Percentiles rank a stretch among this genome's conserved stretches.
Conservation (phyloP, 371 early-diverging fungal genomes). For the Enterocytospora artemiae region DNA sequence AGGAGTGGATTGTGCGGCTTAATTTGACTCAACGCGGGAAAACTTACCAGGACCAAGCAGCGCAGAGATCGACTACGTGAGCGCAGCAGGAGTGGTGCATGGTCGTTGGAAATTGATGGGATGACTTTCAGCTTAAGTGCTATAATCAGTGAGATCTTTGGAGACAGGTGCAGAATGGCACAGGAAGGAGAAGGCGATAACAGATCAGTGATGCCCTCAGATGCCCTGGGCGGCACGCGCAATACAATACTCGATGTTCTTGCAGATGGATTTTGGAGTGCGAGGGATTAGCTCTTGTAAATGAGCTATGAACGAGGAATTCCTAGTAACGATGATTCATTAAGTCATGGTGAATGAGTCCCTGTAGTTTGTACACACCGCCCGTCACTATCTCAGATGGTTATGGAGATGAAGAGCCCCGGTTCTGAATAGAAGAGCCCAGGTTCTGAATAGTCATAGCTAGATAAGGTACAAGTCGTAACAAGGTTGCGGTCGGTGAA, state of each 20-base stretch:
- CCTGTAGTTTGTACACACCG: constrained; percentile 58
- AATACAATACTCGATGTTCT: constrained; percentile 64
- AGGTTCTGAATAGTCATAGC: constrained; percentile 61
- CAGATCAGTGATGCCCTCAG: constrained; percentile 67
- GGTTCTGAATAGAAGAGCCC: no score
- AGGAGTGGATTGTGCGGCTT: constrained; percentile 48
- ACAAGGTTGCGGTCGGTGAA: constrained; percentile 67
- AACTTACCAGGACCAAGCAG: constrained; percentile 60
- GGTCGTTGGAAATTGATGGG: constrained; percentile 60
- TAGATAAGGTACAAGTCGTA: constrained; percentile 69
- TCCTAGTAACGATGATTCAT: constrained; percentile 63
- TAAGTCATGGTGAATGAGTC: constrained; percentile 60
- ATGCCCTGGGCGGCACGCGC: constrained; percentile 65
- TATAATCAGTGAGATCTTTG: constrained; percentile 64
- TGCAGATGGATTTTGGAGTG: constrained; percentile 63
- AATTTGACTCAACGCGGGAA: constrained; percentile 46
- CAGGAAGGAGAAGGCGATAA: constrained; percentile 63
- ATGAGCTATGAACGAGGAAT: constrained; percentile 62
- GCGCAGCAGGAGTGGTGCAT: constrained; percentile 59
- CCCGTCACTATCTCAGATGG: constrained; percentile 43
- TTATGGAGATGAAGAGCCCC: constrained; percentile 8
- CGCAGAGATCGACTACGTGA: constrained; percentile 58
- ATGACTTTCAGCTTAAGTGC: constrained; percentile 65
- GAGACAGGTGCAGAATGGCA: constrained; percentile 59
- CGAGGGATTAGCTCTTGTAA: constrained; percentile 63